Percentiles rank a stretch among this genome's conserved stretches.
Evolutionary conservation across 2,329 filamentous ascomycete species (phyloP).

Genomic region (Paramyrothecium sp.): DNA sequence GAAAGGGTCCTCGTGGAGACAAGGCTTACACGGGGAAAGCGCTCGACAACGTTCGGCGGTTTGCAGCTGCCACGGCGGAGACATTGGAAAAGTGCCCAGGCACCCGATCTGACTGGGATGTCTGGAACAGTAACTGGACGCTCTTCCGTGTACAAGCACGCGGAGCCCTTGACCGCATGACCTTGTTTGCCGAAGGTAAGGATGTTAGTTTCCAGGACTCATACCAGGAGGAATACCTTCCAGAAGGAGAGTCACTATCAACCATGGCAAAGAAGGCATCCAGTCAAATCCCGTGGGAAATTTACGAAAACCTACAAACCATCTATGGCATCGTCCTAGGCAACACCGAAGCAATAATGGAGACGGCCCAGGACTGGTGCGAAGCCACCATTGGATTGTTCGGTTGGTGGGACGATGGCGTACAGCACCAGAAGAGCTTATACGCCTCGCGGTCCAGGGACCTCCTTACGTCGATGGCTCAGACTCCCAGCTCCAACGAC

Average conservation of each 20-base stretch:
- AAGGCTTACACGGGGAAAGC: slow-evolving; percentile 72
- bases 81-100: slow-evolving; percentile 74
- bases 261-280: slow-evolving; percentile 75
- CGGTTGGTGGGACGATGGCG: slow-evolving; percentile 90
- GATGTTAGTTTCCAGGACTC: slow-evolving; percentile 41
- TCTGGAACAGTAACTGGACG: slow-evolving; percentile 78
- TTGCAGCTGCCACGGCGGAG: slow-evolving; percentile 65
- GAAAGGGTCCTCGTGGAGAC: slow-evolving; percentile 63
- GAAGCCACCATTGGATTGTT: slow-evolving; percentile 82
- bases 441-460: slow-evolving; percentile 38
- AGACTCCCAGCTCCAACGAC: slow-evolving; percentile 56
- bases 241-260: slow-evolving; percentile 52
- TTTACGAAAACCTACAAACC: slow-evolving; percentile 81
- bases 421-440: slow-evolving; percentile 41
- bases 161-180: slow-evolving; percentile 67
- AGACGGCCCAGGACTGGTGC: slow-evolving; percentile 83
- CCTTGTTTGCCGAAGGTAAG: slow-evolving; percentile 75
- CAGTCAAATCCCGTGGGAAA: slow-evolving; percentile 83
- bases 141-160: slow-evolving; percentile 76
- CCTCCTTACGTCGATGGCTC: slow-evolving; percentile 29
- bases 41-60: slow-evolving; percentile 74
- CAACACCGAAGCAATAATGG: slow-evolving; percentile 70
- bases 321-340: slow-evolving; percentile 82
- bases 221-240: slow-evolving; percentile 28
- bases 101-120: slow-evolving; percentile 73